Base-by-base conservation (phyloP, 2,329 filamentous ascomycete species). In the Penicillium rolfsii region DNA sequence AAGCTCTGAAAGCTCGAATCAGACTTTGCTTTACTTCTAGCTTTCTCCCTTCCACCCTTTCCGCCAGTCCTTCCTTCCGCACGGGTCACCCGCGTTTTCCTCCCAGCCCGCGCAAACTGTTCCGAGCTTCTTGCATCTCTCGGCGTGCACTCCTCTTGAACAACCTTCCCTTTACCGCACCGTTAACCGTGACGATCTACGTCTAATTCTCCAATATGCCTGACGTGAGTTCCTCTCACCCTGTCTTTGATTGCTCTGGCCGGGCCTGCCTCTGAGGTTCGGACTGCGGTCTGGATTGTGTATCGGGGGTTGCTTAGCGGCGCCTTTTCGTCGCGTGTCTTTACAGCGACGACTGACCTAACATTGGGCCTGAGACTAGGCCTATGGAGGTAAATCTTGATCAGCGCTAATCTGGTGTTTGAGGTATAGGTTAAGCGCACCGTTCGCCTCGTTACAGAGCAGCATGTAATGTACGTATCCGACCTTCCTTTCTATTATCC, bases 371-470 rank as follows among this genome's bases (percentile, higher is more conserved):
- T 14, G 9, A 19, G 2, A 28, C n/a, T 30, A 22, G n/a, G 19
- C 30, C 4, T 22, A 0, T 12, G 7, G n/a, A 35, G 35, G 0
- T 50, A 9, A 33, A 35, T 14, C 3, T 4, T n/a, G n/a, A 30
- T 35, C 4, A 8, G 30, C 50, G 60, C 70, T 74, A 62, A 73
- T 58, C 48, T 26, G 28, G 43, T 49, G 43, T 45, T 52, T 43
- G 55, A 41, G 28, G 38, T 63, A 55, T 70, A 91, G 88, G 80
- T 89, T 72, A 90, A 97, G 85, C 88, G 95, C 73, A 91, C 87
- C 74, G 85, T 99, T 79, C 96, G 94, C 86, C 87, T 99, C 81
- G 85, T 97, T 69, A 98, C 95, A 55, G 89, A 95, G 82, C 94
- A 98, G 79, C 86, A 88, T 75, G 86, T 93, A 79, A 91, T 93